Conservation (phyloP, 495 filamentous ascomycete species). For the Penicillium egyptiacum region DNA sequence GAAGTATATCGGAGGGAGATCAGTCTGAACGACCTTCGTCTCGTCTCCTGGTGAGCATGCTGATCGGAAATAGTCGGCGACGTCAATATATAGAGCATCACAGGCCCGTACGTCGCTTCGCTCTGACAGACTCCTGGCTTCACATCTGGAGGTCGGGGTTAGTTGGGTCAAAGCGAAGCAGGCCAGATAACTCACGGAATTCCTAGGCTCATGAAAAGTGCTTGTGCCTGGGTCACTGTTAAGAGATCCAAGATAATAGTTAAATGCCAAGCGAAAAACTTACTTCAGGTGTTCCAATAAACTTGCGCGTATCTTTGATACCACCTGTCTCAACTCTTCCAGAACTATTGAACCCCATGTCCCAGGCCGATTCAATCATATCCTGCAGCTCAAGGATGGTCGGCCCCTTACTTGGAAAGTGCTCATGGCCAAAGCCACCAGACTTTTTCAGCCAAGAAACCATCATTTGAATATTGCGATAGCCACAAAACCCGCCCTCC, state of each 20-base stretch:
- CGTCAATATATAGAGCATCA: slow-evolving; percentile 58
- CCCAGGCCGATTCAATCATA: slow-evolving; percentile 88
- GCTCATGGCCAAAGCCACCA: slow-evolving; percentile 54
- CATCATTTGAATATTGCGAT: slow-evolving; percentile 95
- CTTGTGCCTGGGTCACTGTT: slow-evolving; percentile 62
- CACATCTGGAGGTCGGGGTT: slow-evolving; percentile 41
- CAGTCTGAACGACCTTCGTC: slow-evolving; percentile 63
- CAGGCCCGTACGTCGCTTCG: slow-evolving; percentile 47
- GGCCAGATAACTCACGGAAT: slow-evolving; percentile 56
- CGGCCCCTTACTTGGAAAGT: slow-evolving; percentile 64
- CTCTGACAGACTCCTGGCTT: slow-evolving; percentile 49
- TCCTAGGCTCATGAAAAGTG: slow-evolving; percentile 67
- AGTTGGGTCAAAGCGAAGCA: background rate
- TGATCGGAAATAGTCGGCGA: slow-evolving; percentile 73
- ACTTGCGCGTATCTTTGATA: slow-evolving; percentile 85
- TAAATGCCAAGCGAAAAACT: slow-evolving; percentile 8
- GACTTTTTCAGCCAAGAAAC: slow-evolving; percentile 71
- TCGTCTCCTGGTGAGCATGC: slow-evolving; percentile 36
- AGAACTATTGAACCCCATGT: slow-evolving; percentile 72
- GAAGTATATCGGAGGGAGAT: slow-evolving; percentile 82
- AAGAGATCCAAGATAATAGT: slow-evolving; percentile 6
- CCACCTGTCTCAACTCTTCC: slow-evolving; percentile 84
- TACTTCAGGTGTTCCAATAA: slow-evolving; percentile 93
- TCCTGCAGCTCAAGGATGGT: slow-evolving; percentile 84
- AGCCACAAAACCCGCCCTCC: slow-evolving; percentile 96